phyloP scores from a whole-genome alignment of 2,329 filamentous ascomycete species.

The Bisporella sp. region DNA sequence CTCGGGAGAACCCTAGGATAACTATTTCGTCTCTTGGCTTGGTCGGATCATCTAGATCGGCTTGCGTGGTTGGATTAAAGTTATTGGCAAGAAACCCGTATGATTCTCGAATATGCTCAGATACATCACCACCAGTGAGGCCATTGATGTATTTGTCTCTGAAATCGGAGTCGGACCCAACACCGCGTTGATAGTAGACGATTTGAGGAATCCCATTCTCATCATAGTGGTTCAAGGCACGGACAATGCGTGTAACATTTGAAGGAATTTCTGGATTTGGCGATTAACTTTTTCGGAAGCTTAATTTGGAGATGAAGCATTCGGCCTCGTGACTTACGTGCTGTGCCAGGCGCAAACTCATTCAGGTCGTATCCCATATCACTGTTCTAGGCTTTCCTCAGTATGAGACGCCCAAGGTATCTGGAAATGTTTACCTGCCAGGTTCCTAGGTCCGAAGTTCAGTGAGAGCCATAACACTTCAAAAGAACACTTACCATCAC shows the following conservation, averaged over 20 bases:
- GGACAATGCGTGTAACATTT: slow-evolving; percentile 52
- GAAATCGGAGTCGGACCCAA: slow-evolving; percentile 45
- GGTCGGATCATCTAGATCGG: slow-evolving; percentile 11
- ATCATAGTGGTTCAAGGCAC: slow-evolving; percentile 45
- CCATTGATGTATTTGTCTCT: slow-evolving; percentile 43
- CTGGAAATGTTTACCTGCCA: too few species aligned
- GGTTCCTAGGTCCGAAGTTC: too few species aligned
- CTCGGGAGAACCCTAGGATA: slow-evolving; percentile 33
- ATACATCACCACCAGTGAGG: slow-evolving; percentile 46
- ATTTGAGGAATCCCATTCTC: slow-evolving; percentile 46
- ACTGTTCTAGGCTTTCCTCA: too few species aligned
- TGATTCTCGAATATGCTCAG: slow-evolving; percentile 41
- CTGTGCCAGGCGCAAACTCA: too few species aligned
- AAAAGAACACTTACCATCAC: too few species aligned
- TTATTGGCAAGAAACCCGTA: slow-evolving; percentile 41
- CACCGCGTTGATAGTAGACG: slow-evolving; percentile 52
- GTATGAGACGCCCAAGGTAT: too few species aligned
- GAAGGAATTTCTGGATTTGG: slow-evolving; percentile 32
- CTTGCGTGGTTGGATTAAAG: slow-evolving; percentile 25
- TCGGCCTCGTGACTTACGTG: too few species aligned
- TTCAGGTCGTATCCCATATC: too few species aligned
- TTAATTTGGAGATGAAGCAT: too few species aligned
- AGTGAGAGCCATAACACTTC: too few species aligned
- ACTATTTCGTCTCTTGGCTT: slow-evolving; percentile 28
- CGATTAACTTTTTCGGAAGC: too few species aligned